phyloP scores from a whole-genome alignment of 2,329 filamentous ascomycete species.

The Fusarium sarcochroum region DNA sequence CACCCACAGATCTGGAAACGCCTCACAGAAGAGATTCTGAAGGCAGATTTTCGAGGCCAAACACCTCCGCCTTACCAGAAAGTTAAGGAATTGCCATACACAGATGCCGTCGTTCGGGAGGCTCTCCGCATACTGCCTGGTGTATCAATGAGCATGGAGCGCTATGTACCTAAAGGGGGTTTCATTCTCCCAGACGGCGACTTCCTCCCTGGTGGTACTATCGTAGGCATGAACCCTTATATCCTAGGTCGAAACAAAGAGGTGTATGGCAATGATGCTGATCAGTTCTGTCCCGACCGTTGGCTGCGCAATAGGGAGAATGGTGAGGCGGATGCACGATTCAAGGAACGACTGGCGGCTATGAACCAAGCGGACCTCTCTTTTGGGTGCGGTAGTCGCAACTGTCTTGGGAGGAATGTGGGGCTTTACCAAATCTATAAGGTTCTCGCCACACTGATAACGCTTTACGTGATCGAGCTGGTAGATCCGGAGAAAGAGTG shows the following conservation, averaged over 20 bases:
- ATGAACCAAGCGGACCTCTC: slow-evolving; percentile 57
- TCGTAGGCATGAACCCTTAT: slow-evolving; percentile 56
- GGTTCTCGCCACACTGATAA: slow-evolving; percentile 60
- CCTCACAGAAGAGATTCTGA: slow-evolving; percentile 35
- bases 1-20: slow-evolving; percentile 34
- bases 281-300: slow-evolving; percentile 60
- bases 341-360: slow-evolving; percentile 46
- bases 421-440: slow-evolving; percentile 61
- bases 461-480: slow-evolving; percentile 54
- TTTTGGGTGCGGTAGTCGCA: slow-evolving; percentile 59
- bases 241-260: slow-evolving; percentile 54
- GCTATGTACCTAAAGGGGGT: slow-evolving; percentile 59
- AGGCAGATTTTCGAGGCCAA: slow-evolving; percentile 4
- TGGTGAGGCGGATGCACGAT: slow-evolving; percentile 36
- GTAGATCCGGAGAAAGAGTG: slow-evolving; percentile 38
- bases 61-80: slow-evolving; percentile 36
- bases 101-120: slow-evolving; percentile 62
- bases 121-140: slow-evolving; percentile 61
- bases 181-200: slow-evolving; percentile 51
- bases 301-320: slow-evolving; percentile 44
- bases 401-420: slow-evolving; percentile 60
- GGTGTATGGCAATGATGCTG: slow-evolving; percentile 59
- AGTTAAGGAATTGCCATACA: slow-evolving; percentile 36
- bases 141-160: slow-evolving; percentile 60
- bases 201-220: slow-evolving; percentile 50